These are phyloP conservation scores for Monilinia vaccinii-corymbosi DNA, from an alignment of 2,329 filamentous ascomycete genomes.

Conservation along the genomic window DNA sequence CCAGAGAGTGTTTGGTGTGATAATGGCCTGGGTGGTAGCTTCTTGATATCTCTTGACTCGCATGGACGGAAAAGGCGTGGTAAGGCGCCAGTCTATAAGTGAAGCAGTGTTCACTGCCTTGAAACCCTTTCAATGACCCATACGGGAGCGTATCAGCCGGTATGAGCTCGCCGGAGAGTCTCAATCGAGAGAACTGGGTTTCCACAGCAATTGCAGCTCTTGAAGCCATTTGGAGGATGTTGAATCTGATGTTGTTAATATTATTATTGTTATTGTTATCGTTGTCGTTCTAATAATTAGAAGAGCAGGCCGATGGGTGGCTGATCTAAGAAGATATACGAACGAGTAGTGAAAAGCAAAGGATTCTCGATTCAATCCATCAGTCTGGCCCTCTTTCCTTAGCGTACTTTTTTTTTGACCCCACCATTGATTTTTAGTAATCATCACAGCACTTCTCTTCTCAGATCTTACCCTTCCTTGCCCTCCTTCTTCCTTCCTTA, in stretches of 20 bases:
- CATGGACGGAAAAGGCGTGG: not conserved
- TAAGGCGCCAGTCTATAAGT: not conserved
- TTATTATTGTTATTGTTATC: not conserved
- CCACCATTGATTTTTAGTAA: too few relatives aligned
- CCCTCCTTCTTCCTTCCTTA: not conserved
- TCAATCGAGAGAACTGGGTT: not conserved
- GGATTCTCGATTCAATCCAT: too few relatives aligned
- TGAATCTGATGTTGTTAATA: too few relatives aligned
- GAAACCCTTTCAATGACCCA: not conserved
- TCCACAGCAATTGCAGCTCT: not conserved
- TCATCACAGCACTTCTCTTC: too few relatives aligned
- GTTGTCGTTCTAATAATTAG: too few relatives aligned
- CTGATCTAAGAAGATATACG: too few relatives aligned
- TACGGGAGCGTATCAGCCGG: not conserved
- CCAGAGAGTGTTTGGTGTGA: conserved; percentile 1
- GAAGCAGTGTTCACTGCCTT: not conserved
- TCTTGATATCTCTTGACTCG: not conserved
- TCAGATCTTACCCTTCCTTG: too few relatives aligned
- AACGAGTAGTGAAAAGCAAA: too few relatives aligned
- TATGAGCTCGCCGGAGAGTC: not conserved
- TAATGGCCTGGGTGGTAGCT: not conserved
- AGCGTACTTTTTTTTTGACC: too few relatives aligned
- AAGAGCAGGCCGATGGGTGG: too few relatives aligned
- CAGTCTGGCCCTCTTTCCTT: too few relatives aligned
- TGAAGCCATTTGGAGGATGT: conserved; percentile 2